These are phyloP conservation scores for Trametopsis cervina DNA, from an alignment of 768 basidiomycete species.

Conservation along the genomic window DNA sequence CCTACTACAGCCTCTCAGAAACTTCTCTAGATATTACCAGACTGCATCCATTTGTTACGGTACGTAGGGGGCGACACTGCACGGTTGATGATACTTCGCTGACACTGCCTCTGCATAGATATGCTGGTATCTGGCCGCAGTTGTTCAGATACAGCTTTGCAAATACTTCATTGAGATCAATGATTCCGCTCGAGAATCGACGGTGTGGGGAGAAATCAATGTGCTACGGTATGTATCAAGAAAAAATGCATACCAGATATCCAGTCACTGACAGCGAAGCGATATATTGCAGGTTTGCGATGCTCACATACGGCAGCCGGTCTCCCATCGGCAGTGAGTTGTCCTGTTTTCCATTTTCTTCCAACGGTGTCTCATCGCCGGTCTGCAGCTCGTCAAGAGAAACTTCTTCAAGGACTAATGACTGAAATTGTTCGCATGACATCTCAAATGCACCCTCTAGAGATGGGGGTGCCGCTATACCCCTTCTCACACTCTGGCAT, in stretches of 20 bases:
- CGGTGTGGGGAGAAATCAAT: slow-evolving; percentile 86
- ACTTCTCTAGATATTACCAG: slow-evolving; percentile 77
- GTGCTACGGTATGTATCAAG: slow-evolving; percentile 65
- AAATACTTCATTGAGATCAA: slow-evolving; percentile 79
- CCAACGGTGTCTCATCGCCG: neutral
- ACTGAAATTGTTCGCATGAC: slow-evolving; percentile 80
- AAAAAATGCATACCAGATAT: too few species aligned
- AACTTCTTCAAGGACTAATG: slow-evolving; percentile 77
- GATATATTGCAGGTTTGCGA: slow-evolving; percentile 54
- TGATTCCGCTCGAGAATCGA: slow-evolving; percentile 66
- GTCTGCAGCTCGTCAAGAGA: slow-evolving; percentile 69
- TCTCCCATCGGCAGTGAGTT: slow-evolving; percentile 79
- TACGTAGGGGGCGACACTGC: slow-evolving; percentile 29
- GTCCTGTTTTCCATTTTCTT: neutral
- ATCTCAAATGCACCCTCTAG: slow-evolving; percentile 70
- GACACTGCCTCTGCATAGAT: slow-evolving; percentile 38
- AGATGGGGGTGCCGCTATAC: slow-evolving; percentile 75
- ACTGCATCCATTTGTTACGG: slow-evolving; percentile 77
- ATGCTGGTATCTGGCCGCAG: slow-evolving; percentile 88
- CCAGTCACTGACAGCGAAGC: too few species aligned
- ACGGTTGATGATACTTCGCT: slow-evolving; percentile 4
- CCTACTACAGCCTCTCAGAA: slow-evolving; percentile 73
- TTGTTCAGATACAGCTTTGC: slow-evolving; percentile 80
- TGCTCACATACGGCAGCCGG: slow-evolving; percentile 72
- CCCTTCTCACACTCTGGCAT: slow-evolving; percentile 50